Evolutionary conservation across 306 rosid genomes (phyloP), one percentile per base, ranked within the genome.

Genomic region (Trichosanthes cucumerina): DNA sequence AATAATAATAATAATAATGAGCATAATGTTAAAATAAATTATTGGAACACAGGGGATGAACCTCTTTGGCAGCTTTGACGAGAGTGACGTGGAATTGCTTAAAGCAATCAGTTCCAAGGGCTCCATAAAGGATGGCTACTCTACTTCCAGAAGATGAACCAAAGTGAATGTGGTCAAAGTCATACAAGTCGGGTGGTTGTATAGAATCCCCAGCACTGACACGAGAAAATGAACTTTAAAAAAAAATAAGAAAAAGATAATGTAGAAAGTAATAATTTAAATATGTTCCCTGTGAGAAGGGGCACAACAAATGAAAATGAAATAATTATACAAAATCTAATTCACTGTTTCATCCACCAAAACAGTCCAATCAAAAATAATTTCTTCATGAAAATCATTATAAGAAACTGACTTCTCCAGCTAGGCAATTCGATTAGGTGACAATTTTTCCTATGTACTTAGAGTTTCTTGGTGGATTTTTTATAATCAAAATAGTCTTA

Each of bases 101-200:
- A 79, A 92, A 96, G 91, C 99, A 96, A 74, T 39, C 69, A 72
- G 98, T 90, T 79, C 93, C 97, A 53, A 91, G 93, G 44, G 99
- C 96, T 19, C 99, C 99, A 83, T 92, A 92, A 58, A 92, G 99
- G 75, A 96, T 80, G 77, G 91, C 91, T 79, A 92, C 88, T 4
- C 92, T 90, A 86, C 91, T 84, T 80, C 89, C 92, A 77, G 52
- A 21, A 80, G 76, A 81, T 56, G 99, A 92, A 86, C 88, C 88
- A 70, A 81, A 80, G 80, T 96, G 93, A 81, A 96, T 64, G 84
- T 92, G 98, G 85, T 96, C 98, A 66, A 96, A 96, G 57, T 96
- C 99, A 83, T 91, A 95, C 59, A 95, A 79, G 56, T 91, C 89
- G 52, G 93, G 97, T 54, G 85, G 90, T 85, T 87, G 95, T 85